Evolutionary conservation across 2,329 filamentous ascomycete species (phyloP).

Genomic region (Westerdykella ornata): DNA sequence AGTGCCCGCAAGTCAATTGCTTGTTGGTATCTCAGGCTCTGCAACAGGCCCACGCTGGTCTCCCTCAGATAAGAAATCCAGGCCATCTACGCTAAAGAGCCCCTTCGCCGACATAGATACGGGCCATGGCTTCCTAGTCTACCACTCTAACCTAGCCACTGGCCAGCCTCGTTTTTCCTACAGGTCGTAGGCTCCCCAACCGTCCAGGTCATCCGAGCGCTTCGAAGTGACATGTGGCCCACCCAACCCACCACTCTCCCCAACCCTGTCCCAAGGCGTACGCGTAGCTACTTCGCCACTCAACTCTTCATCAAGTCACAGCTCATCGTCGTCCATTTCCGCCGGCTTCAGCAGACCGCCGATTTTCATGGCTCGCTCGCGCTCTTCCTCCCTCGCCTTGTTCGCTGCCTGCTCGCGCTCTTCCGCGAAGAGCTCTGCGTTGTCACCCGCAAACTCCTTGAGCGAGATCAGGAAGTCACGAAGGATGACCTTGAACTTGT

Average conservation of each 20-base stretch:
- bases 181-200: slow-evolving; percentile 61
- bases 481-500: slow-evolving; percentile 90
- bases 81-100: slow-evolving; percentile 16
- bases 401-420: slow-evolving; percentile 89
- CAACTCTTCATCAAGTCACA: slow-evolving; percentile 62
- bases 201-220: slow-evolving; percentile 44
- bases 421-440: slow-evolving; percentile 85
- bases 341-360: slow-evolving; percentile 93
- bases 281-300: slow-evolving; percentile 31
- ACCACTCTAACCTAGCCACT: too few relatives aligned
- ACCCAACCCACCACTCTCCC: slow-evolving; percentile 6
- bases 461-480: slow-evolving; percentile 96
- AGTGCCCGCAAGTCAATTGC: slow-evolving; percentile 9
- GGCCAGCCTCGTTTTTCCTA: slow-evolving; percentile 20
- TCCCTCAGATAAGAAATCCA: slow-evolving; percentile 7
- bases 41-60: slow-evolving; percentile 17
- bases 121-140: too few relatives aligned
- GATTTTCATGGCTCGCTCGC: slow-evolving; percentile 88
- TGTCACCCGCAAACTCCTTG: slow-evolving; percentile 95
- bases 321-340: slow-evolving; percentile 77
- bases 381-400: slow-evolving; percentile 79
- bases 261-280: slow-evolving; percentile 30
- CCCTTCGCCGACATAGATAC: slow-evolving; percentile 17
- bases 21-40: slow-evolving; percentile 22
- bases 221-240: slow-evolving; percentile 10